A percentile compares a stretch with the other conserved stretches of the same genome.
phyloP scores from a whole-genome alignment of 495 filamentous ascomycete genomes.

The Durotheca rogersii region DNA sequence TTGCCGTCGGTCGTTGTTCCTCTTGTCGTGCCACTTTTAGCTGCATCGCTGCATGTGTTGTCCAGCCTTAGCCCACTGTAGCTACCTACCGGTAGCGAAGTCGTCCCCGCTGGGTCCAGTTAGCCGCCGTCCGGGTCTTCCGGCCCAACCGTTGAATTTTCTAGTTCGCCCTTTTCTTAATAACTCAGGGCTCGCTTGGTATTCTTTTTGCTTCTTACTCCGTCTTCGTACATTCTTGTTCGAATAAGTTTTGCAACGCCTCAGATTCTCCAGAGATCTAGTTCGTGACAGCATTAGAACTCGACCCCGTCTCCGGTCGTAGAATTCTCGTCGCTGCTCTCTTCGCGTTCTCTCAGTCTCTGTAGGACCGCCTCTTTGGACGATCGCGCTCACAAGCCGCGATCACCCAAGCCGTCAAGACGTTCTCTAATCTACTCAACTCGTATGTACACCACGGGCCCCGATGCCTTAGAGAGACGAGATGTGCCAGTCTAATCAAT shows the following conservation, averaged over 20 bases:
- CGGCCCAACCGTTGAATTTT: conserved; percentile 19
- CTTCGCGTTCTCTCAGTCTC: not conserved
- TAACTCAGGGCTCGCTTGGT: too few species aligned
- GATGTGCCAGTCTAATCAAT: conserved; percentile 8
- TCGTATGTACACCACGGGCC: conserved; percentile 66
- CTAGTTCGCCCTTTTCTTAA: too few species aligned
- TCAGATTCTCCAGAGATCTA: too few species aligned
- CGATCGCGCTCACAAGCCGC: conserved; percentile 56
- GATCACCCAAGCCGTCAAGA: conserved; percentile 68
- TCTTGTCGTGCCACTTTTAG: conserved; percentile 25
- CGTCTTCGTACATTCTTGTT: too few species aligned
- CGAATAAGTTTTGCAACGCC: too few species aligned
- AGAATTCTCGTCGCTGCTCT: not conserved
- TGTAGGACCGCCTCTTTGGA: conserved; percentile 7
- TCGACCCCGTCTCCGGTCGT: not conserved
- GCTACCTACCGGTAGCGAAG: conserved; percentile 22
- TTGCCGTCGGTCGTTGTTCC: conserved; percentile 7
- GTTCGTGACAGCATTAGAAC: too few species aligned
- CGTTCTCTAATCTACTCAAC: conserved; percentile 89
- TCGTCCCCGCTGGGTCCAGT: not conserved
- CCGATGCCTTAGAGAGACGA: conserved; percentile 1
- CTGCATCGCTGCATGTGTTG: conserved; percentile 21
- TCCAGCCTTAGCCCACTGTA: conserved; percentile 4
- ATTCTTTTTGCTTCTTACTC: too few species aligned
- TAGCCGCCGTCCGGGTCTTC: conserved; percentile 1